Percentiles rank a stretch among this genome's conserved stretches.
Evolutionary conservation across 192 early-diverging fungal species (phyloP).

Genomic region (Tieghemiomyces parasiticus): DNA sequence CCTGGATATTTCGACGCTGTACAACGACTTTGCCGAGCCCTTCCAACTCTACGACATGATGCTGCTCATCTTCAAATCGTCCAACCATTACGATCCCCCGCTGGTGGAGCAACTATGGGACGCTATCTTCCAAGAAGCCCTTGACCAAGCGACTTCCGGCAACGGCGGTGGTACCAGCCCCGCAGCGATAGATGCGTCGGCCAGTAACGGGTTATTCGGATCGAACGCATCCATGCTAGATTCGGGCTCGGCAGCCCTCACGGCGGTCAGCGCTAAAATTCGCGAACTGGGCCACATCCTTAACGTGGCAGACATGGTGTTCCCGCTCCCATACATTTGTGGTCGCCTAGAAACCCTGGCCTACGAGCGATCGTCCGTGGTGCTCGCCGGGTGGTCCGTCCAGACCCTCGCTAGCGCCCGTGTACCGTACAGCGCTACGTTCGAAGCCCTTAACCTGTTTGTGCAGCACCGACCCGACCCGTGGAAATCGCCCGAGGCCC

Average conservation of each 20-base stretch:
- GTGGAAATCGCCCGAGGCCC: not conserved
- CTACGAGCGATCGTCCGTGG: conserved; percentile 16
- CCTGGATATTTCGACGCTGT: conserved; percentile 27
- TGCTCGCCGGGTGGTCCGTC: conserved; percentile 13
- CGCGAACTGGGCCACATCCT: conserved; percentile 18
- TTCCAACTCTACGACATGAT: conserved; percentile 29
- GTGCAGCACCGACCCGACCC: not conserved
- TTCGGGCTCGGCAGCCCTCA: not conserved
- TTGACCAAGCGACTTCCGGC: conserved; percentile 18
- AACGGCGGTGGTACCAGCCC: conserved; percentile 12
- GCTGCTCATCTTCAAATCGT: conserved; percentile 37
- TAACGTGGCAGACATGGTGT: conserved; percentile 24
- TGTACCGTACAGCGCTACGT: conserved; percentile 20
- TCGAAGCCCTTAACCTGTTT: conserved; percentile 21
- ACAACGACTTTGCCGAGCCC: conserved; percentile 34
- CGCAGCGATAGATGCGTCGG: not conserved
- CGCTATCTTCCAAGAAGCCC: conserved; percentile 16
- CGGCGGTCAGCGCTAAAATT: not conserved
- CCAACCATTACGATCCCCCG: conserved; percentile 30
- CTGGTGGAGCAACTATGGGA: conserved; percentile 22
- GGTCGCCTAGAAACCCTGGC: conserved; percentile 11
- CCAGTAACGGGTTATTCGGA: no score
- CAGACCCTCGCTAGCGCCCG: conserved; percentile 15
- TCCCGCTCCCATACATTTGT: conserved; percentile 17
- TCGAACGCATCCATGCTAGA: no score